phyloP scores from a whole-genome alignment of 768 basidiomycete species.

The Xerocomus potaroensis region DNA sequence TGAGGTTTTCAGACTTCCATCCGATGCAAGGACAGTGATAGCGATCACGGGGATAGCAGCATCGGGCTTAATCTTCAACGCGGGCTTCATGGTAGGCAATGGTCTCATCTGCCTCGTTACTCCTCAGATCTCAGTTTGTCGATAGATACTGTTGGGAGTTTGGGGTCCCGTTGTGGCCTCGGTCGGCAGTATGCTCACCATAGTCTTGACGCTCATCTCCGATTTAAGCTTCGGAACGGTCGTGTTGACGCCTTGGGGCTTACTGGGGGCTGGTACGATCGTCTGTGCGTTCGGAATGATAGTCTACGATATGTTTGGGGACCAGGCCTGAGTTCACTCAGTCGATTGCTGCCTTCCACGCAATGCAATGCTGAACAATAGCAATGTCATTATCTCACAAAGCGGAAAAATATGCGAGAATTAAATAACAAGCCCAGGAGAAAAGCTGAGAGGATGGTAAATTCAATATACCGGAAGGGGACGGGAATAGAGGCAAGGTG shows the following conservation, averaged over 20 bases:
- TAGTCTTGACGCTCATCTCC: constrained; percentile 79
- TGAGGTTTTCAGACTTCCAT: constrained; percentile 67
- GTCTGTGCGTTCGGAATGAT: constrained; percentile 80
- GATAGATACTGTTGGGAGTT: constrained; percentile 70
- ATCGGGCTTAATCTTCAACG: constrained; percentile 76
- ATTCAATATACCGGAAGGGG: constrained; percentile 16
- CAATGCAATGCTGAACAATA: constrained; percentile 16
- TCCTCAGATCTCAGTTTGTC: constrained; percentile 4
- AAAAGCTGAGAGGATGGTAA: constrained; percentile 17
- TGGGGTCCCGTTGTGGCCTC: constrained; percentile 89
- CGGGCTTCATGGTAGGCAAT: constrained; percentile 71
- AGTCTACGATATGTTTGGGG: constrained; percentile 60
- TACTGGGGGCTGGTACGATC: constrained; percentile 76
- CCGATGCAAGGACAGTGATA: constrained; percentile 38
- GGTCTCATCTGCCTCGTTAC: background rate
- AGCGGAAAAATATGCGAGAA: constrained; percentile 32
- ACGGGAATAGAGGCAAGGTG: constrained; percentile 8
- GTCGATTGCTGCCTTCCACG: background rate
- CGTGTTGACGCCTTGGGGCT: constrained; percentile 63
- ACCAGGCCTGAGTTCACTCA: background rate
- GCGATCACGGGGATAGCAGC: constrained; percentile 66
- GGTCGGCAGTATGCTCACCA: constrained; percentile 91
- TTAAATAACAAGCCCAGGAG: constrained; percentile 31
- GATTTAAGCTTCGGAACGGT: constrained; percentile 72
- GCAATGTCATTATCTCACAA: constrained; percentile 42